Base-by-base conservation (phyloP, 139 green algal genomes). In the Chlamydomonas sp. region DNA sequence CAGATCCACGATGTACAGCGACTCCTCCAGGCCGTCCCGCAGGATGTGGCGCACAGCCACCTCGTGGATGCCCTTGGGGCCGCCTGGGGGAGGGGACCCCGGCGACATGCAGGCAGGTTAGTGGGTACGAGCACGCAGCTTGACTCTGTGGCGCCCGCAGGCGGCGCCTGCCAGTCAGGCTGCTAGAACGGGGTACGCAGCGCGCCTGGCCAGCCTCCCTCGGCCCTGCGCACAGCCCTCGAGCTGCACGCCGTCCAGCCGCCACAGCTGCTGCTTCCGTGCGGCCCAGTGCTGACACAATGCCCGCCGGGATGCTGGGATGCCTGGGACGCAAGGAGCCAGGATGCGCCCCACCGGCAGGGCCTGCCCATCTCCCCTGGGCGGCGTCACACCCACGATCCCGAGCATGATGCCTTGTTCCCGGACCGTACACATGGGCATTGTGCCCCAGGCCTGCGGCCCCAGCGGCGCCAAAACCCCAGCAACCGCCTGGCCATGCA, bases 1-100 rank as follows among this genome's bases (percentile, higher is more conserved):
- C 31, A 49, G 31, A 49, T 49, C 31, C 31, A 49, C 31, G 31
- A 49, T 49, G 31, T 49, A 49, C 31, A 62, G n/a, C 60, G 14
- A 4, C 87, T 5, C 72, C 60, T 7, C 4, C 74, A 49, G 49
- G 20, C 67, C 67, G 62, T 86, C 9, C 31, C 82, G 82, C 71
- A 79, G 60, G 73, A 92, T 92, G 76, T 89, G 77, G 18, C 79
- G 77, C 49, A 84, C 69, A 1, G 79, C 84, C 64, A 89, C 84
- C n/a, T 78, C 64, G 71, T 63, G n/a, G 3, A 90, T 63, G 60
- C 84, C 89, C 18, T 67, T 63, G 1, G 83, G 77, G 0, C 89
- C 85, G 77, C 83, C 85, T 83, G 77, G 2, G 63, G 66, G 12
- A 71, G 66, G 12, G 66, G 66, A 10, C 66, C 9, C 66, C 10